Conservation (phyloP, 139 green algal genomes). For the Trebouxia sp. region DNA sequence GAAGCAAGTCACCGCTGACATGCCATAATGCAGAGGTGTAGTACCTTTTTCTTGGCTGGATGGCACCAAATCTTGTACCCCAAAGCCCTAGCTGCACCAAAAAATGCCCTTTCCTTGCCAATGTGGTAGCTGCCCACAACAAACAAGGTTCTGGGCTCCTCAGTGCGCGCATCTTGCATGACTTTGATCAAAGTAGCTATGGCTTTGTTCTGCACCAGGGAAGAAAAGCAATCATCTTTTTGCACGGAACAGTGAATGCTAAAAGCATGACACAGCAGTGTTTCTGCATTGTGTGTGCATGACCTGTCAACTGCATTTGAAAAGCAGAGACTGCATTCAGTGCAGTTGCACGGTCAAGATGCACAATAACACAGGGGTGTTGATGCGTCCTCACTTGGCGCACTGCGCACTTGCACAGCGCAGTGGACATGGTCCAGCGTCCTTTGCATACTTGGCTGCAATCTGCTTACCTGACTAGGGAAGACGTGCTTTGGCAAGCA, state of each 20-base stretch:
- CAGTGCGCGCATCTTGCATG: constrained; percentile 38
- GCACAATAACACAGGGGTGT: too few relatives aligned
- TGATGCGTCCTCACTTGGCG: too few relatives aligned
- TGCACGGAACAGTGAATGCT: too few relatives aligned
- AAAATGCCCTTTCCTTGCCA: constrained; percentile 76
- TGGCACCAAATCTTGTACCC: constrained; percentile 52
- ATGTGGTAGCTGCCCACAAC: constrained; percentile 74
- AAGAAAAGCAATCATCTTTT: neutral
- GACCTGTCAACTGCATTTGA: too few relatives aligned
- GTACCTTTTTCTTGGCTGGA: constrained; percentile 55
- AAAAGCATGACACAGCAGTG: too few relatives aligned
- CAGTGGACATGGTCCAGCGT: too few relatives aligned
- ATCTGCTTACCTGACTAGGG: constrained; percentile 49
- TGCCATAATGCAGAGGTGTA: neutral
- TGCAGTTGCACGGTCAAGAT: too few relatives aligned
- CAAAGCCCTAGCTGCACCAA: constrained; percentile 61
- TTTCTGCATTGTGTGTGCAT: too few relatives aligned
- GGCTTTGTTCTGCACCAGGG: constrained; percentile 35
- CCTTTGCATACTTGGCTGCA: neutral
- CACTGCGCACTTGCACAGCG: too few relatives aligned
- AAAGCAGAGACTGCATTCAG: too few relatives aligned
- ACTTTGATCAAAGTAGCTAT: constrained; percentile 38
- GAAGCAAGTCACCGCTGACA: too few relatives aligned
- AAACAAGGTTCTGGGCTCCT: constrained; percentile 58
- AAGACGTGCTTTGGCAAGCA: constrained; percentile 56